Base-by-base conservation (phyloP, 1,139 yeast species). In the Blastobotrys raffinosifermentans region DNA sequence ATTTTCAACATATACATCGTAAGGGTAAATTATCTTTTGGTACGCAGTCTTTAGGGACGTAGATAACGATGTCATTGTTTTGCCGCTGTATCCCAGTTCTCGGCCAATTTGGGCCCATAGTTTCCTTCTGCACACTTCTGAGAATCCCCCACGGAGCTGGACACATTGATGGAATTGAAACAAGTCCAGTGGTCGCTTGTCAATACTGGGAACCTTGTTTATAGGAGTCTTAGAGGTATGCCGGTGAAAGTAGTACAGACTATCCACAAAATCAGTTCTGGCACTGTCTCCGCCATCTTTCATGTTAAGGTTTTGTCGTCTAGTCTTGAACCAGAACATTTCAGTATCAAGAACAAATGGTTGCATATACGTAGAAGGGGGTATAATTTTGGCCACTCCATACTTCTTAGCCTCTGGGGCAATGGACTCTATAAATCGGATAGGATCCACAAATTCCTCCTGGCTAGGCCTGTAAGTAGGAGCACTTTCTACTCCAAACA, bases 351-450 rank as follows among this genome's bases (percentile, higher is more conserved):
- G 55, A 9, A 66, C 57, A 49, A 61, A 69, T 31, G 57, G 60
- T 7, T 60, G 61, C 19, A 49, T 49, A 67, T 70, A 67, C 10
- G 53, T 38, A 17, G 45, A 40, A 0, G 82, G 81, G 0, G 82
- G 73, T 19, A 69, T 61, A n/a, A 86, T 62, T 55, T 83, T 84
- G 13, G 83, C 70, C 10, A 89, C 89, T 1, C 95, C 95, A 53
- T 66, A 72, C 32, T 65, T 53, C 34, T 58, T 56, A 1, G 84
- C 87, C 26, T 48, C 47, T 10, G 47, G 39, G 8, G 60, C 49
- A 7, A 63, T 49, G 27, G 44, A 41, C 25, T 48, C 51, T 29
- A 62, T 50, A 38, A 60, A 63, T 19, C 40, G 42, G 10, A 58
- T 43, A 3, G 76, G 73, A 52, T 78, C 80, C 14, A 60, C 52